These are phyloP conservation scores for Fusarium multiceps DNA, from an alignment of 2,329 filamentous ascomycete species.

Conservation along the genomic window DNA sequence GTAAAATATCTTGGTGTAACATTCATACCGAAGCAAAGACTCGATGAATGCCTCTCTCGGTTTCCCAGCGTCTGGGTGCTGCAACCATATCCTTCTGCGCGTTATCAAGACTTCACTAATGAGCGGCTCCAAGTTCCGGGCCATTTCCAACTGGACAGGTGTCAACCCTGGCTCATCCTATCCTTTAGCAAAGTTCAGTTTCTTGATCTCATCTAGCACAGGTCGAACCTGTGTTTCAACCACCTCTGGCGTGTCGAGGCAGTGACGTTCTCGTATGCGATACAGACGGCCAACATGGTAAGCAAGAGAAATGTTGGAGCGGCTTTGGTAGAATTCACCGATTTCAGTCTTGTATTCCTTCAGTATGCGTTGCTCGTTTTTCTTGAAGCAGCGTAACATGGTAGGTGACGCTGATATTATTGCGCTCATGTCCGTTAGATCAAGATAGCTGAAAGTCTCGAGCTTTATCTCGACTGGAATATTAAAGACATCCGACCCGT, in stretches of 20 bases:
- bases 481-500: not conserved
- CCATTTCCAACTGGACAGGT: not conserved
- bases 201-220: not conserved
- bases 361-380: not conserved
- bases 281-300: not conserved
- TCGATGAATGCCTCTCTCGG: not conserved
- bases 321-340: not conserved
- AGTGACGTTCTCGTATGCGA: not conserved
- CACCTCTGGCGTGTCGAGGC: not conserved
- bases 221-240: not conserved
- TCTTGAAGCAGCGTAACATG: not conserved
- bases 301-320: not conserved
- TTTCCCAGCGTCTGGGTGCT: accelerated
- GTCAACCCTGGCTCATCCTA: not conserved
- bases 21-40: not conserved
- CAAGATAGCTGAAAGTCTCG: not conserved
- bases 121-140: not conserved
- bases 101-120: not conserved
- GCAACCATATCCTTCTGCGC: too few species aligned
- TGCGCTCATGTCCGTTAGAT: not conserved
- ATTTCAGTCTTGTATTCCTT: not conserved
- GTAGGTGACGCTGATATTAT: not conserved
- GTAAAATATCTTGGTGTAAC: not conserved
- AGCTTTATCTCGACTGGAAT: not conserved
- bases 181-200: not conserved